phyloP scores from a whole-genome alignment of 2,329 filamentous ascomycete genomes.

The Fusarium austroafricanum region DNA sequence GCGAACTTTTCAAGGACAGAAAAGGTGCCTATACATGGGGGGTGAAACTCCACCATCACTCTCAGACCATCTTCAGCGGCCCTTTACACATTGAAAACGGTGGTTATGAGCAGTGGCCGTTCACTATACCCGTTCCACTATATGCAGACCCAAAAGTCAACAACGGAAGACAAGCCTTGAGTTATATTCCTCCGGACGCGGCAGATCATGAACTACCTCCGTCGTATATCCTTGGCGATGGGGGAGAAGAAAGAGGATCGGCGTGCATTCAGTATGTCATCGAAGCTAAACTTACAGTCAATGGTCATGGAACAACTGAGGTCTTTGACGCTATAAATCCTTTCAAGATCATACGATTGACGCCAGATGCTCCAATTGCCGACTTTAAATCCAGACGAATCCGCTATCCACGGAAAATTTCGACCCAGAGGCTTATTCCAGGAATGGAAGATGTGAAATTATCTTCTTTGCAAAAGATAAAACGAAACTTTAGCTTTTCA shows the following conservation, averaged over 20 bases:
- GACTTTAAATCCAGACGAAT: conserved; percentile 21
- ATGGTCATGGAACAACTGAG: neutral
- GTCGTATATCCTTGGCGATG: neutral
- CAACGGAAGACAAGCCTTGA: neutral
- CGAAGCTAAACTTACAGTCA: conserved; percentile 44
- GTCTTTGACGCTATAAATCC: conserved; percentile 38
- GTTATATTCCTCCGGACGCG: neutral
- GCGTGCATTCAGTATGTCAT: conserved; percentile 50
- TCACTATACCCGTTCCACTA: conserved; percentile 44
- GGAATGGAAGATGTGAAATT: conserved; percentile 46
- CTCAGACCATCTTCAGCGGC: conserved; percentile 34
- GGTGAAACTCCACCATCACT: neutral
- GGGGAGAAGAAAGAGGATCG: neutral
- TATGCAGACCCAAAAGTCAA: conserved; percentile 8
- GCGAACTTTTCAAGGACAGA: conserved; percentile 5
- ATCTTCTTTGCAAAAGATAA: conserved; percentile 49
- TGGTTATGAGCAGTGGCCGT: conserved; percentile 44
- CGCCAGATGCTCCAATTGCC: conserved; percentile 25
- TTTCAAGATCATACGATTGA: conserved; percentile 27
- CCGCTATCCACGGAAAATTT: neutral
- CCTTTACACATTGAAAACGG: conserved; percentile 43
- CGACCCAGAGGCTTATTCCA: conserved; percentile 47
- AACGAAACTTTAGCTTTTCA: conserved; percentile 48
- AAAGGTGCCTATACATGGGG: too few species aligned
- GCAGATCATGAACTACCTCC: conserved; percentile 10